Percentiles rank a stretch among this genome's conserved stretches.
phyloP scores from a whole-genome alignment of 2,329 filamentous ascomycete species.

The Phialophora macrospora region DNA sequence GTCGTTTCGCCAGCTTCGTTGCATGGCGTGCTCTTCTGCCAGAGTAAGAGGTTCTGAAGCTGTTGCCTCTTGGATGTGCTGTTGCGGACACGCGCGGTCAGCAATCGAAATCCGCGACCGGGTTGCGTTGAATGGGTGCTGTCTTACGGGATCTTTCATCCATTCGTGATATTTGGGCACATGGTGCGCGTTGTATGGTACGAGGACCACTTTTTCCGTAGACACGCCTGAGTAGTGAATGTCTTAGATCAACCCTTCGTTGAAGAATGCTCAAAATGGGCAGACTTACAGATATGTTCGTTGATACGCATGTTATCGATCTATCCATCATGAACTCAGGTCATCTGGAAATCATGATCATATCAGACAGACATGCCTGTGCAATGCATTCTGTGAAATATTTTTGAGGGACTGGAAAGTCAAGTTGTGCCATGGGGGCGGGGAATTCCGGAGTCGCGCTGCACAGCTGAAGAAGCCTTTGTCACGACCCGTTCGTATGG shows the following conservation, averaged over 20 bases:
- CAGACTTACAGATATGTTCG: conserved; percentile 41
- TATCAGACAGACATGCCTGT: neutral
- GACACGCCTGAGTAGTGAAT: conserved; percentile 63
- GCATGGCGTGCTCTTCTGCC: conserved; percentile 86
- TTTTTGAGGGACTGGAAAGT: neutral
- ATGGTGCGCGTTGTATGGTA: conserved; percentile 82
- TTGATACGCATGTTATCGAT: conserved; percentile 43
- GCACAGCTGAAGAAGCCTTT: neutral
- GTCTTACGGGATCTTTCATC: conserved; percentile 78
- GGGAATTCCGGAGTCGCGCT: conserved; percentile 5
- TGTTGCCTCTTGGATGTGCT: conserved; percentile 80
- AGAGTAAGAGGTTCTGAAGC: conserved; percentile 84
- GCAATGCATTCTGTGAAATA: neutral
- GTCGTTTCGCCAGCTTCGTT: conserved; percentile 80
- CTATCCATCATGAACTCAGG: conserved; percentile 20
- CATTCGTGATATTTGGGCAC: conserved; percentile 83
- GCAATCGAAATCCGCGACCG: neutral
- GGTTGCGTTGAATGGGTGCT: conserved; percentile 25
- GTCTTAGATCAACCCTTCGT: neutral
- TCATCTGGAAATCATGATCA: neutral
- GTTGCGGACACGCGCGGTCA: neutral
- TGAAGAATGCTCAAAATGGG: neutral
- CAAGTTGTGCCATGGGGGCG: neutral
- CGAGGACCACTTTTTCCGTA: conserved; percentile 70
- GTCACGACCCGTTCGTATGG: conserved; percentile 18